phyloP scores from a whole-genome alignment of 805 yeast genomes.

The Myxozyma kluyveri region DNA sequence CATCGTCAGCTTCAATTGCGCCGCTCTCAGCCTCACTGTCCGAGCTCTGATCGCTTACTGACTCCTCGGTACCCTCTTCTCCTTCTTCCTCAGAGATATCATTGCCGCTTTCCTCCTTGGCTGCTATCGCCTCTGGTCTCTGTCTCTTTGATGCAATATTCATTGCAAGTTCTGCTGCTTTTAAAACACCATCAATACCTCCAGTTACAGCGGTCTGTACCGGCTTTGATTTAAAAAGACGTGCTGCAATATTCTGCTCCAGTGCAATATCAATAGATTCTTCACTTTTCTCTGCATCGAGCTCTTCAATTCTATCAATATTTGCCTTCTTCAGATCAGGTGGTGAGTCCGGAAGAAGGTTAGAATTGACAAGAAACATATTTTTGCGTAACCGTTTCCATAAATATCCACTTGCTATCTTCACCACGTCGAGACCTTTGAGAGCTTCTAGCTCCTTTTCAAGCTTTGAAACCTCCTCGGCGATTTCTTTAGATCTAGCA shows the following conservation, averaged over 20 bases:
- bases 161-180: slow-evolving; percentile 26
- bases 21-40: slow-evolving; percentile 22
- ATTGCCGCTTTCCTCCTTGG: slow-evolving; percentile 3
- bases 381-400: slow-evolving; percentile 18
- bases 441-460: slow-evolving; percentile 31
- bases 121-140: background rate
- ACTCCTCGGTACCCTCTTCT: background rate
- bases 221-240: slow-evolving; percentile 28
- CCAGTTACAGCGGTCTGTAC: slow-evolving; percentile 24
- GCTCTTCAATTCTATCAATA: slow-evolving; percentile 1
- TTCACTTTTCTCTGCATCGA: background rate
- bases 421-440: slow-evolving; percentile 27
- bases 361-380: slow-evolving; percentile 7
- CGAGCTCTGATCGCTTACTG: background rate
- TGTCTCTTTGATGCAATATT: slow-evolving; percentile 4
- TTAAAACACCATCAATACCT: slow-evolving; percentile 12
- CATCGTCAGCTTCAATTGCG: slow-evolving; percentile 30
- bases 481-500: background rate
- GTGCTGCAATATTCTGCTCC: slow-evolving; percentile 30
- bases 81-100: background rate
- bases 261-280: slow-evolving; percentile 9
- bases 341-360: slow-evolving; percentile 13
- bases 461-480: slow-evolving; percentile 15
- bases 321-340: slow-evolving; percentile 1
- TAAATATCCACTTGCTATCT: slow-evolving; percentile 25